phyloP scores from a whole-genome alignment of 2,329 filamentous ascomycete species.

The Aspergillus sojae region DNA sequence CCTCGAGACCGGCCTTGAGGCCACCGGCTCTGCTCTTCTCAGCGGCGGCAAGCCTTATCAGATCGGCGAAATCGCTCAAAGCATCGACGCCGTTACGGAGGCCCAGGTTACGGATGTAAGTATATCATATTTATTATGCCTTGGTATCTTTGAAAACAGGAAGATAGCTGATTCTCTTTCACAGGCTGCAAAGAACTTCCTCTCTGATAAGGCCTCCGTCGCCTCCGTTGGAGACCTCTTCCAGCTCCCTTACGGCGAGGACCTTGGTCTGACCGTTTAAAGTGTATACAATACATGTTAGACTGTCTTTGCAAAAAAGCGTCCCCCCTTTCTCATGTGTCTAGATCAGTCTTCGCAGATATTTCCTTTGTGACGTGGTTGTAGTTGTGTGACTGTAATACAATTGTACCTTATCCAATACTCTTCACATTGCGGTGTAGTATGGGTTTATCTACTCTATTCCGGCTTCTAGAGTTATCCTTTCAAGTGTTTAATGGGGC shows the following conservation, averaged over 20 bases:
- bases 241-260: slow-evolving; percentile 87
- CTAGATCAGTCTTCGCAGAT: slow-evolving; percentile 41
- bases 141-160: neutral
- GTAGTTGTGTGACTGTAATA: slow-evolving; percentile 44
- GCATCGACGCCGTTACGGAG: slow-evolving; percentile 76
- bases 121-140: neutral
- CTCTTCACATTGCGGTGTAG: slow-evolving; percentile 6
- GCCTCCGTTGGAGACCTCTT: slow-evolving; percentile 89
- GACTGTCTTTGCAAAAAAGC: slow-evolving; percentile 33
- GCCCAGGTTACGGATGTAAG: slow-evolving; percentile 85
- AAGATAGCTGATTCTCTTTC: slow-evolving; percentile 25
- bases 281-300: slow-evolving; percentile 43
- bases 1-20: slow-evolving; percentile 74
- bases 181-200: slow-evolving; percentile 82
- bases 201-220: slow-evolving; percentile 86
- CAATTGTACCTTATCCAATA: slow-evolving; percentile 40
- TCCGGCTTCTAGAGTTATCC: neutral
- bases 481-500: neutral
- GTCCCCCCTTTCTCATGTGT: slow-evolving; percentile 35
- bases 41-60: slow-evolving; percentile 82
- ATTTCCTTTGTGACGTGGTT: slow-evolving; percentile 38
- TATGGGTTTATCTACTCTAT: slow-evolving; percentile 1
- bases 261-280: slow-evolving; percentile 94
- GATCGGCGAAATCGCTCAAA: slow-evolving; percentile 76
- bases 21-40: slow-evolving; percentile 82